A percentile compares a stretch with the other conserved stretches of the same genome.
Evolutionary conservation across 495 filamentous ascomycete genomes (phyloP).

Genomic region (Pyrenula massariospora): DNA sequence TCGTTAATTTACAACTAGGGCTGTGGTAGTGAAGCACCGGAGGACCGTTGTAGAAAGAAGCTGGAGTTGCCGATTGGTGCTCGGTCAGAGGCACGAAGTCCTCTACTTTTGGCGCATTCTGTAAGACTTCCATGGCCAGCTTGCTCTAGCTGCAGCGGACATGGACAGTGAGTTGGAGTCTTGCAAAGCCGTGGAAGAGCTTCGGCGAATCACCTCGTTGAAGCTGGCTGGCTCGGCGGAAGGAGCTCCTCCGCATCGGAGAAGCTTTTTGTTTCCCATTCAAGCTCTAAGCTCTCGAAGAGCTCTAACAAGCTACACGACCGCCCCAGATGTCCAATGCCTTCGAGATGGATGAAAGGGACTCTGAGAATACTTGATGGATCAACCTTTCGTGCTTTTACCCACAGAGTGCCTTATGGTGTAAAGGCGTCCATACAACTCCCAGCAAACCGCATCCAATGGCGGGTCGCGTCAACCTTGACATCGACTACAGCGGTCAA

Average conservation of each 20-base stretch:
- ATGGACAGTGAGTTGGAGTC: too few species aligned
- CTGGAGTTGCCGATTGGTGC: conserved; percentile 76
- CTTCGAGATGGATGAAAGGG: background rate
- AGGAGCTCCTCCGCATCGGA: too few species aligned
- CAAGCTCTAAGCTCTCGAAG: too few species aligned
- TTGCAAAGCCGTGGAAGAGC: too few species aligned
- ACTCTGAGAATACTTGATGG: background rate
- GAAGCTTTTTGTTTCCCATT: background rate
- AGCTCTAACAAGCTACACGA: too few species aligned
- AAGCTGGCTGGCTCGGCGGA: too few species aligned
- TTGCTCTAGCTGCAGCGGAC: too few species aligned
- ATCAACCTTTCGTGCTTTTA: background rate
- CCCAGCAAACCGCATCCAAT: background rate
- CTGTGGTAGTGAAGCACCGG: conserved; percentile 71
- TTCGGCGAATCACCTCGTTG: too few species aligned
- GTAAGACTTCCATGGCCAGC: conserved; percentile 35
- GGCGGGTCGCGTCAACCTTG: conserved; percentile 10
- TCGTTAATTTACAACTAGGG: conserved; percentile 45
- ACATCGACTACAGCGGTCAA: conserved; percentile 9
- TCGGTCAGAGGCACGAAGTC: conserved; percentile 63
- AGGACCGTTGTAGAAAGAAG: conserved; percentile 67
- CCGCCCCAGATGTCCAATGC: background rate
- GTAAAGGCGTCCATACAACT: background rate
- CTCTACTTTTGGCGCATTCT: conserved; percentile 30
- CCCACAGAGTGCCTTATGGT: background rate